Evolutionary conservation across 257 asterid genomes (phyloP).

Genomic region (Schizonepeta tenuifolia): DNA sequence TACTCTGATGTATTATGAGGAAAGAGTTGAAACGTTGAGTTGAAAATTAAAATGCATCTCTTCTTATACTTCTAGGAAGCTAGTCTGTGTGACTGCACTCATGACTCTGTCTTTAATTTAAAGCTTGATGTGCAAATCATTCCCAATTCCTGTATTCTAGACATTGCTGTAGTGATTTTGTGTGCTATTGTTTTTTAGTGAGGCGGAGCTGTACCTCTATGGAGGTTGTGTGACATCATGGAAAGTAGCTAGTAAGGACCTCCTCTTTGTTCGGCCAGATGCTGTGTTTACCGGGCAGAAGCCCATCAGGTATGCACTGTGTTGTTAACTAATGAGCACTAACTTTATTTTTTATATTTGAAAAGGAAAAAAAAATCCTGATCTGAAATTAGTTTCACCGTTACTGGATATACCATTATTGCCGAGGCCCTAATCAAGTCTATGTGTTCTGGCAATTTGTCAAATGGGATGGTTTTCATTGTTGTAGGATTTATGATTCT

Average conservation of each 20-base stretch:
- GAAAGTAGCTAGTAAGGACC: slow-evolving; percentile 87
- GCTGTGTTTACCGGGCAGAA: slow-evolving; percentile 94
- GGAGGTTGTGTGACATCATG: slow-evolving; percentile 98
- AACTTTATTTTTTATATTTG: background rate
- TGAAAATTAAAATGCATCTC: slow-evolving; percentile 11
- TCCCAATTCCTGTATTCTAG: slow-evolving; percentile 13
- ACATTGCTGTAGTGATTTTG: slow-evolving; percentile 26
- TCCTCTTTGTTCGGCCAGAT: slow-evolving; percentile 98
- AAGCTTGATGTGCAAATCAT: slow-evolving; percentile 1
- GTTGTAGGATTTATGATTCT: slow-evolving; percentile 9
- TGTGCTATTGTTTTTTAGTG: slow-evolving; percentile 53
- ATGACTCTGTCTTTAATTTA: background rate
- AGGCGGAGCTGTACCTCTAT: slow-evolving; percentile 87
- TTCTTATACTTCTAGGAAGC: background rate
- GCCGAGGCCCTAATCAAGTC: background rate
- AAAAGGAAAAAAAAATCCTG: background rate
- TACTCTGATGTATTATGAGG: background rate
- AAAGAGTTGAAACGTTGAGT: background rate
- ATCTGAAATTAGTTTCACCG: slow-evolving; percentile 8
- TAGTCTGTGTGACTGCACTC: background rate
- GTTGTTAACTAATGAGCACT: slow-evolving; percentile 18
- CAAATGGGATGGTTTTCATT: slow-evolving; percentile 9
- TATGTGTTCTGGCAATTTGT: background rate
- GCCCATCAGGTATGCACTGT: slow-evolving; percentile 79
- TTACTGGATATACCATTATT: background rate